Percentiles rank a stretch among this genome's conserved stretches.
phyloP scores from a whole-genome alignment of 352 stramenopile genomes.

The Phytophthora boehmeriae region DNA sequence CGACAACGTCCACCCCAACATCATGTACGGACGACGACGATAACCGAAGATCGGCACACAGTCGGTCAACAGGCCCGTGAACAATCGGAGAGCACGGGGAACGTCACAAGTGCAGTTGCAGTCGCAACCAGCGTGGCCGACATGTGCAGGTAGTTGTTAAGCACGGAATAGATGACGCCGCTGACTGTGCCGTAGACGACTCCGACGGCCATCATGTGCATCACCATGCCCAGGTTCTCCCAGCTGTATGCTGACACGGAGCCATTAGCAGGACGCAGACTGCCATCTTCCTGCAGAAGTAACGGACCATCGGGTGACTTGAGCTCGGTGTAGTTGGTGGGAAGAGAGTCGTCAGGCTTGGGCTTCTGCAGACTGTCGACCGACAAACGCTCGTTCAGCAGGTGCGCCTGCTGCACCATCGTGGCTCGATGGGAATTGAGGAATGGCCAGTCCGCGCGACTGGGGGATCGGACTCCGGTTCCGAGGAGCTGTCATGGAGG shows the following conservation, averaged over 20 bases:
- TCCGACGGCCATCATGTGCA: constrained; percentile 48
- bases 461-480: not conserved
- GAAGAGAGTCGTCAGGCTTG: constrained; percentile 9
- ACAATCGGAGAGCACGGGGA: constrained; percentile 52
- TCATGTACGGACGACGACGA: constrained; percentile 82
- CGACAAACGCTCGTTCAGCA: constrained; percentile 23
- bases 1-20: constrained; percentile 59
- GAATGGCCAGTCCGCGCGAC: not conserved
- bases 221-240: constrained; percentile 47
- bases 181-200: constrained; percentile 44
- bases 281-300: constrained; percentile 11
- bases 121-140: constrained; percentile 47
- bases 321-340: constrained; percentile 28
- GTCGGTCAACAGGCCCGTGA: constrained; percentile 76
- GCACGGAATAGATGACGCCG: constrained; percentile 53
- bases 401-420: constrained; percentile 16
- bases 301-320: constrained; percentile 20
- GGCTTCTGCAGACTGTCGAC: constrained; percentile 24
- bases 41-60: constrained; percentile 77
- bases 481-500: no score
- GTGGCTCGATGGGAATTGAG: constrained; percentile 1
- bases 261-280: constrained; percentile 19
- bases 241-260: constrained; percentile 32
- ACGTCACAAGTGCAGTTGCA: constrained; percentile 46
- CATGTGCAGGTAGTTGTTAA: constrained; percentile 69